Evolutionary conservation across 441 rosid genomes (phyloP).

Genomic region (Pelargonium citronellum): DNA sequence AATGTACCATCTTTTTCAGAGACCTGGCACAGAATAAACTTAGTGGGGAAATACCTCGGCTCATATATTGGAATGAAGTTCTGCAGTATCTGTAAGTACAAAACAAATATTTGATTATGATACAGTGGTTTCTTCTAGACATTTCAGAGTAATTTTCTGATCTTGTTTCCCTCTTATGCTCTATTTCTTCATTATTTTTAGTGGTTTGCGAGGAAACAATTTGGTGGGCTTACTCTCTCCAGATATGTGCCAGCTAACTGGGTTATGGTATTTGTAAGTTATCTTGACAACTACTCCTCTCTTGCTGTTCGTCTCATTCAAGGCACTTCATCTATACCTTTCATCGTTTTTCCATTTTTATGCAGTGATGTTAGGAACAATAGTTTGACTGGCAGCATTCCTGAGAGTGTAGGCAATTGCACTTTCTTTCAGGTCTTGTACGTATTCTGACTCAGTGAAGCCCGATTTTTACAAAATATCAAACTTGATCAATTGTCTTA

Average conservation of each 20-base stretch:
- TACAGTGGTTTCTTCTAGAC: too few species aligned
- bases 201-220: conserved; percentile 75
- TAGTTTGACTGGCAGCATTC: conserved; percentile 69
- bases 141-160: background rate
- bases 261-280: conserved; percentile 95
- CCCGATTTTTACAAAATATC: too few species aligned
- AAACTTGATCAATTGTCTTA: too few species aligned
- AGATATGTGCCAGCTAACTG: conserved; percentile 89
- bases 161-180: background rate
- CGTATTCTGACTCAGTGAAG: conserved; percentile 7
- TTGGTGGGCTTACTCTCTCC: conserved; percentile 72
- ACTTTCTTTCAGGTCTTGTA: conserved; percentile 90
- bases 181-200: conserved; percentile 16
- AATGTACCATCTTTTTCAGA: conserved; percentile 23
- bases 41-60: conserved; percentile 73
- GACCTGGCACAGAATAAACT: conserved; percentile 84
- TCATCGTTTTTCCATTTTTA: too few species aligned
- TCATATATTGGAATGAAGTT: conserved; percentile 92
- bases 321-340: too few species aligned
- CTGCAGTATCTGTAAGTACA: conserved; percentile 78
- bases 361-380: conserved; percentile 90
- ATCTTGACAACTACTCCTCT: background rate
- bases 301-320: too few species aligned
- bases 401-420: conserved; percentile 83
- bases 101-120: background rate